Percentiles rank a stretch among this genome's conserved stretches.
Conservation (phyloP, 1,284 basidiomycete genomes). For the Leccinum pseudoinsigne region DNA sequence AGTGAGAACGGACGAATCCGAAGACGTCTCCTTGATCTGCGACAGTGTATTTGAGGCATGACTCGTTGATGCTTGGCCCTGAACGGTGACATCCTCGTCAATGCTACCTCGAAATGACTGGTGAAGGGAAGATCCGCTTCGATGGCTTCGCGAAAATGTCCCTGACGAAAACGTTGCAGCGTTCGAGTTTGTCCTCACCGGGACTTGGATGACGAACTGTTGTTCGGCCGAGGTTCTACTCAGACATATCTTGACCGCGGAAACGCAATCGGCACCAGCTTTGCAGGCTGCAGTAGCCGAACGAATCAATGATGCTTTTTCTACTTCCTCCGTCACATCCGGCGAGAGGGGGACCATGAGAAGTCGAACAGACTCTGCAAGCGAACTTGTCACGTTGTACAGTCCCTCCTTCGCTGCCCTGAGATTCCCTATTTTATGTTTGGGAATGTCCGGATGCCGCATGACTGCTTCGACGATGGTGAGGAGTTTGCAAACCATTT, state of each 20-base stretch:
- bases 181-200: slow-evolving; percentile 46
- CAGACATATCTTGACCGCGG: slow-evolving; percentile 78
- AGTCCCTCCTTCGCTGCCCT: slow-evolving; percentile 77
- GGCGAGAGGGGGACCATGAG: slow-evolving; percentile 55
- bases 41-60: slow-evolving; percentile 19
- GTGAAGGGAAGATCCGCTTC: slow-evolving; percentile 35
- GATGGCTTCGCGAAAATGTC: slow-evolving; percentile 42
- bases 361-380: slow-evolving; percentile 86
- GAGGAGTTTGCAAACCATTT: slow-evolving; percentile 88
- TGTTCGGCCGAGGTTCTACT: slow-evolving; percentile 59
- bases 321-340: slow-evolving; percentile 73
- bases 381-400: slow-evolving; percentile 82
- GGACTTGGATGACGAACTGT: slow-evolving; percentile 65
- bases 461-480: slow-evolving; percentile 92
- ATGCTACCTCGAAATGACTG: slow-evolving; percentile 29
- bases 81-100: slow-evolving; percentile 58
- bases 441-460: slow-evolving; percentile 61
- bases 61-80: slow-evolving; percentile 40
- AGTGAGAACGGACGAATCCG: slow-evolving; percentile 34
- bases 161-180: slow-evolving; percentile 46
- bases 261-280: slow-evolving; percentile 86
- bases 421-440: slow-evolving; percentile 57
- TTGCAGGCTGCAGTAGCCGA: slow-evolving; percentile 87
- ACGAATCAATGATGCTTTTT: slow-evolving; percentile 74
- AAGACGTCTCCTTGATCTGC: slow-evolving; percentile 32